Evolutionary conservation across 2,329 filamentous ascomycete species (phyloP).

Genomic region (Colletotrichum spaethianum): DNA sequence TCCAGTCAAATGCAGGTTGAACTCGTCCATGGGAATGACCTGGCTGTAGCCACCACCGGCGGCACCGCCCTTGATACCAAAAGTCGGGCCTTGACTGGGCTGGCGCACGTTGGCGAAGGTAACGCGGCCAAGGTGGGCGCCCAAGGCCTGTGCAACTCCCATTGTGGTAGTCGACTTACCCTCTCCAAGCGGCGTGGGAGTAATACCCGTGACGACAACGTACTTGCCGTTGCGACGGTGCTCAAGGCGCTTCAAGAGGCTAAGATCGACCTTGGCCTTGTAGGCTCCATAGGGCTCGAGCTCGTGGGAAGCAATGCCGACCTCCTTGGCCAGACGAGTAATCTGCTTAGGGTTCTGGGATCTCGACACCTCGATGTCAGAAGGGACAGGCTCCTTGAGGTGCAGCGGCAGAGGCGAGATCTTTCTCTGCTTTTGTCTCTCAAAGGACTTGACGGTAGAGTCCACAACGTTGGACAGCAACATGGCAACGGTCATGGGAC

Average conservation of each 20-base stretch:
- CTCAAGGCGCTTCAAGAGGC: slow-evolving; percentile 83
- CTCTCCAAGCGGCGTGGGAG: slow-evolving; percentile 95
- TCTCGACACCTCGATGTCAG: slow-evolving; percentile 93
- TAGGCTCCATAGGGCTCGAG: slow-evolving; percentile 94
- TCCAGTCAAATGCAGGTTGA: slow-evolving; percentile 97
- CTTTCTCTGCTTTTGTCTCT: slow-evolving; percentile 83
- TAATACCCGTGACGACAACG: slow-evolving; percentile 94
- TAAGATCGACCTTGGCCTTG: slow-evolving; percentile 95
- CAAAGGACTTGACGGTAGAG: slow-evolving; percentile 85
- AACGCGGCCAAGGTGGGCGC: slow-evolving; percentile 87
- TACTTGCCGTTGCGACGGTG: slow-evolving; percentile 93
- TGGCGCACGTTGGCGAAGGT: slow-evolving; percentile 98
- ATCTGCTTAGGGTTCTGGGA: slow-evolving; percentile 94
- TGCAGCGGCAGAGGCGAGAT: slow-evolving; percentile 89
- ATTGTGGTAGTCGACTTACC: slow-evolving; percentile 99
- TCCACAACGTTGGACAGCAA: slow-evolving; percentile 95
- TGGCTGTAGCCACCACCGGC: slow-evolving; percentile 98
- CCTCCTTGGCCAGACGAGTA: slow-evolving; percentile 84
- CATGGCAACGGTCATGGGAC: slow-evolving; percentile 99
- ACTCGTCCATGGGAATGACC: slow-evolving; percentile 99
- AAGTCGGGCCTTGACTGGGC: slow-evolving; percentile 96
- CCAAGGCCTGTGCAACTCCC: slow-evolving; percentile 92
- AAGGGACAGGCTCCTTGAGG: slow-evolving; percentile 86
- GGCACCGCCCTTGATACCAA: slow-evolving; percentile 98
- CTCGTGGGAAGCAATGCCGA: slow-evolving; percentile 90